Evolutionary conservation across 1,284 basidiomycete genomes (phyloP).

Genomic region (Trametes pubescens): DNA sequence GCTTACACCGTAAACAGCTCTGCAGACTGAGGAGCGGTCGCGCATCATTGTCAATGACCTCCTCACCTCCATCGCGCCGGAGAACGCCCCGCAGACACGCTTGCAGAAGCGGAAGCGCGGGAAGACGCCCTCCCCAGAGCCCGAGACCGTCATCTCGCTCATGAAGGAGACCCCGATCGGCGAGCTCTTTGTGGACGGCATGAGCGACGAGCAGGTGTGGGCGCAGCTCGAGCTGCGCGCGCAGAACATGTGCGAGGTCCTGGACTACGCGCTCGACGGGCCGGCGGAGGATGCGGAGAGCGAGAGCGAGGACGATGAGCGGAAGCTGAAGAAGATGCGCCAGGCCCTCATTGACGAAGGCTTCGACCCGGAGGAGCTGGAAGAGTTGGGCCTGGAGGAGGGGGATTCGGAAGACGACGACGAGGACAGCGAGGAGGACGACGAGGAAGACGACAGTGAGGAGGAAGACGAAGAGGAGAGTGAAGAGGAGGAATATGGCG

Average conservation of each 20-base stretch:
- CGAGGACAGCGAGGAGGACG: constrained; percentile 50
- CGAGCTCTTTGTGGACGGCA: constrained; percentile 81
- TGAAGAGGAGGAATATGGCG: constrained; percentile 46
- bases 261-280: constrained; percentile 65
- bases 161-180: constrained; percentile 79
- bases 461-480: constrained; percentile 45
- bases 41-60: constrained; percentile 73
- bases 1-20: constrained; percentile 50
- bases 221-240: constrained; percentile 87
- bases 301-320: constrained; percentile 48
- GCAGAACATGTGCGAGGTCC: constrained; percentile 69
- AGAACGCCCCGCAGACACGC: constrained; percentile 73
- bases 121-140: constrained; percentile 43
- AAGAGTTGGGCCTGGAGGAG: constrained; percentile 39
- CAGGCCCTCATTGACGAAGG: constrained; percentile 42
- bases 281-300: constrained; percentile 41
- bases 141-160: constrained; percentile 43
- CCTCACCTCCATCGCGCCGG: constrained; percentile 68
- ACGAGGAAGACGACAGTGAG: constrained; percentile 46
- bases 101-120: constrained; percentile 64
- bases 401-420: constrained; percentile 43
- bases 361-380: constrained; percentile 48
- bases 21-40: constrained; percentile 71
- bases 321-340: constrained; percentile 40
- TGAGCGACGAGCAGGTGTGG: constrained; percentile 93